These are phyloP conservation scores for Ulmus americana DNA, from an alignment of 331 rosid species.

Conservation along the genomic window DNA sequence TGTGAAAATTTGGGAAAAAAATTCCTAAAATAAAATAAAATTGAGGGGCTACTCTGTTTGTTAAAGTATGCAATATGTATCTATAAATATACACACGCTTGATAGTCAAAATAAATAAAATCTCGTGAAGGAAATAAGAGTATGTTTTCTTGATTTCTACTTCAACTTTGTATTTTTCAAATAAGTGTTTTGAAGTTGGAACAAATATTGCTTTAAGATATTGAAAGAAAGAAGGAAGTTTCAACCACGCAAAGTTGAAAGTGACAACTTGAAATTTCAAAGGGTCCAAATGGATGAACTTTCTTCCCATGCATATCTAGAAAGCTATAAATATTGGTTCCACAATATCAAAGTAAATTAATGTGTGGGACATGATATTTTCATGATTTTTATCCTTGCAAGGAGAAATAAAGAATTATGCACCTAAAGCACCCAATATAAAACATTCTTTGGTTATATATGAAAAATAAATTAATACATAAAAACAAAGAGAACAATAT, in stretches of 20 bases:
- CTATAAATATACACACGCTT: neutral
- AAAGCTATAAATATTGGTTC: too few species aligned
- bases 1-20: too few species aligned
- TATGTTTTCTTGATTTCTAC: neutral
- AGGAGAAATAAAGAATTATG: neutral
- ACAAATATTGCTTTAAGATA: neutral
- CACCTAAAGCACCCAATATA: neutral
- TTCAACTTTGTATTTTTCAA: neutral
- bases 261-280: slow-evolving; percentile 11
- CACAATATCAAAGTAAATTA: neutral
- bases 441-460: neutral
- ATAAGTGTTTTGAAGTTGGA: neutral
- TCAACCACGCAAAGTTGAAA: slow-evolving; percentile 1
- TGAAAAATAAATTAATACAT: neutral
- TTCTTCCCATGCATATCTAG: too few species aligned
- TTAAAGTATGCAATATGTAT: too few species aligned
- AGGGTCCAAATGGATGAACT: neutral
- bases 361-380: neutral
- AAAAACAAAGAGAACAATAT: too few species aligned
- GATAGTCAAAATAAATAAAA: neutral
- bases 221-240: neutral
- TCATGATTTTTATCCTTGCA: neutral
- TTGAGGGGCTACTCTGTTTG: too few species aligned
- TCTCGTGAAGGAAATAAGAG: neutral
- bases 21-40: too few species aligned